Conservation (phyloP, 495 filamentous ascomycete species). For the Penicillium subrubescens region DNA sequence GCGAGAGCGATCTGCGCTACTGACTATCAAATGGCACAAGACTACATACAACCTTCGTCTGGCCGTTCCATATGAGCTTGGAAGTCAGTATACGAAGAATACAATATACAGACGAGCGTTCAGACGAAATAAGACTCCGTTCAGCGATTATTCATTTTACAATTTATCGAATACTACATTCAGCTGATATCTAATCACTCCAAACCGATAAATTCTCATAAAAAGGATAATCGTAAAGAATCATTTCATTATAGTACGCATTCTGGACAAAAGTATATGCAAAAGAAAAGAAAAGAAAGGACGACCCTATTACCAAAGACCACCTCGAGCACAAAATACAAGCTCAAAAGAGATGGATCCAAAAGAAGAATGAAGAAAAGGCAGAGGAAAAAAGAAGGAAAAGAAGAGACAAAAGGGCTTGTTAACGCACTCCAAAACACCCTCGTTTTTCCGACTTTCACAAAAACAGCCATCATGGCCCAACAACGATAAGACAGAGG, state of each 20-base stretch:
- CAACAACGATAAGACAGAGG: slow-evolving; percentile 4
- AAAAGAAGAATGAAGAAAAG: not conserved
- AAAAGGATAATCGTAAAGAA: not conserved
- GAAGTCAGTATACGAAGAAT: too few relatives aligned
- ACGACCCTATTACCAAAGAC: not conserved
- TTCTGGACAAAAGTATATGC: slow-evolving; percentile 2
- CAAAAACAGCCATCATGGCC: not conserved
- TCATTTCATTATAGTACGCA: not conserved
- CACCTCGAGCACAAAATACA: not conserved
- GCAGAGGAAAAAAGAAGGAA: not conserved
- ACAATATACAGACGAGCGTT: too few relatives aligned
- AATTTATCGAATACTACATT: not conserved
- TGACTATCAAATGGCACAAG: too few relatives aligned
- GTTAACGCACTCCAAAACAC: not conserved
- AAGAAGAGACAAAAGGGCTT: not conserved
- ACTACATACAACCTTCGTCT: too few relatives aligned
- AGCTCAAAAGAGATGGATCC: not conserved
- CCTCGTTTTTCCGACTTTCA: slow-evolving; percentile 2
- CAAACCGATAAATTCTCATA: not conserved
- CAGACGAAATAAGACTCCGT: too few relatives aligned
- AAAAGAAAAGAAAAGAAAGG: not conserved
- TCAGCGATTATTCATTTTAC: too few relatives aligned
- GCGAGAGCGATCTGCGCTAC: too few relatives aligned
- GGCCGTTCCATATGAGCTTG: too few relatives aligned
- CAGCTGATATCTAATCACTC: not conserved